Conservation (phyloP, 192 early-diverging fungal species). For the Neocallimastix lanati region DNA sequence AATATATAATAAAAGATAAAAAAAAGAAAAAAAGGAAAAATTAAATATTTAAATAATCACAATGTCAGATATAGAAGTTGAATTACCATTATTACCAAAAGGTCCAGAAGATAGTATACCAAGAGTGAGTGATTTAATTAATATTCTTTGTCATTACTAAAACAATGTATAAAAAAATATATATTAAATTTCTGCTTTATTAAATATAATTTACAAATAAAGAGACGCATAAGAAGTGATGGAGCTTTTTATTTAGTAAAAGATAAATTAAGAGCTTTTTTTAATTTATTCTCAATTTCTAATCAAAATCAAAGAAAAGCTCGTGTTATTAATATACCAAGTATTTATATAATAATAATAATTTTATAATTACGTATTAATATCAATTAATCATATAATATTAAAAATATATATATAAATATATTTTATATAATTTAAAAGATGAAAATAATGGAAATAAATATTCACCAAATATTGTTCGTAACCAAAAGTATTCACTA, state of each 20-base stretch:
- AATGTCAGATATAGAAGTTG: background rate
- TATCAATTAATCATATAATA: too few relatives aligned
- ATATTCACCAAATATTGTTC: constrained; percentile 56
- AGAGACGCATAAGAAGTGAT: background rate
- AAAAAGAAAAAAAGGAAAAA: too few relatives aligned
- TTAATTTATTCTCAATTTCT: background rate
- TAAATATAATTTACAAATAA: background rate
- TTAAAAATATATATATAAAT: too few relatives aligned
- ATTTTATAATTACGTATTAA: too few relatives aligned
- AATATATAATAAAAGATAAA: too few relatives aligned
- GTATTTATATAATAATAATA: background rate
- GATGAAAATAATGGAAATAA: background rate
- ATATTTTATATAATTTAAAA: too few relatives aligned
- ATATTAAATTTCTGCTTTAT: background rate
- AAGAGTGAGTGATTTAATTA: too few relatives aligned
- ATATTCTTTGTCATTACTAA: too few relatives aligned
- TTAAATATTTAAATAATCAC: background rate
- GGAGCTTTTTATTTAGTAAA: background rate
- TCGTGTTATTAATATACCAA: background rate
- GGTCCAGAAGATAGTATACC: background rate
- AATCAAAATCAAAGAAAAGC: background rate
- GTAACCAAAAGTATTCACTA: constrained; percentile 74
- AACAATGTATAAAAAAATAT: too few relatives aligned
- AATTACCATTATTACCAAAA: background rate
- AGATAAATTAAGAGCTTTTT: background rate